phyloP scores from a whole-genome alignment of 352 stramenopile genomes.

The Phytophthora citricola region DNA sequence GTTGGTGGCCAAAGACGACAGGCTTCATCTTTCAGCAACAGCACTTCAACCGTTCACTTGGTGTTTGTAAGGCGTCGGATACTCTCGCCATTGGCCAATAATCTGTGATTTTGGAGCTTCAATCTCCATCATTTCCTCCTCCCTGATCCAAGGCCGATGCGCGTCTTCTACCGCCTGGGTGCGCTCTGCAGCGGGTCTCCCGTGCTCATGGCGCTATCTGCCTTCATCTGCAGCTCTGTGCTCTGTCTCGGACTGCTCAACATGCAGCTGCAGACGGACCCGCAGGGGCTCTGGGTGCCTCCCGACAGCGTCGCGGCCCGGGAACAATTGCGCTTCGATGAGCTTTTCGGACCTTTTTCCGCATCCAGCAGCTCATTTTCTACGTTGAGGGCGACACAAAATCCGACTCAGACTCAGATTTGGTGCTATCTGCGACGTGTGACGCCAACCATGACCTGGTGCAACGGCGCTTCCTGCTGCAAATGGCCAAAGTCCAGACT shows the following conservation, averaged over 20 bases:
- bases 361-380: slow-evolving; percentile 89
- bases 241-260: slow-evolving; percentile 65
- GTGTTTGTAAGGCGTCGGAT: neutral
- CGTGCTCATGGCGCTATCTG: slow-evolving; percentile 51
- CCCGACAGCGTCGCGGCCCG: slow-evolving; percentile 60
- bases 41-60: slow-evolving; percentile 23
- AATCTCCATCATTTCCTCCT: slow-evolving; percentile 23
- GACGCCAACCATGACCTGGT: slow-evolving; percentile 61
- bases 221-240: slow-evolving; percentile 55
- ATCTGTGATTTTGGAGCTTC: slow-evolving; percentile 1
- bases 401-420: slow-evolving; percentile 9
- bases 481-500: slow-evolving; percentile 70
- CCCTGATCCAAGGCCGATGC: slow-evolving; percentile 36
- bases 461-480: slow-evolving; percentile 58
- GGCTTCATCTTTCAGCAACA: too few relatives aligned
- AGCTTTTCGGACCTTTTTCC: slow-evolving; percentile 86
- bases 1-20: too few relatives aligned
- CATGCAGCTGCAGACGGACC: slow-evolving; percentile 78
- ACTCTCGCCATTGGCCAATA: slow-evolving; percentile 19
- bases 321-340: slow-evolving; percentile 80
- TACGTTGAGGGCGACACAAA: slow-evolving; percentile 49
- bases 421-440: slow-evolving; percentile 19
- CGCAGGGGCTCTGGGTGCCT: slow-evolving; percentile 85
- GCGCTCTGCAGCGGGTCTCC: slow-evolving; percentile 58
- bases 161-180: slow-evolving; percentile 63